Evolutionary conservation across 2,329 filamentous ascomycete genomes (phyloP).

Genomic region (Exophiala spinifera): DNA sequence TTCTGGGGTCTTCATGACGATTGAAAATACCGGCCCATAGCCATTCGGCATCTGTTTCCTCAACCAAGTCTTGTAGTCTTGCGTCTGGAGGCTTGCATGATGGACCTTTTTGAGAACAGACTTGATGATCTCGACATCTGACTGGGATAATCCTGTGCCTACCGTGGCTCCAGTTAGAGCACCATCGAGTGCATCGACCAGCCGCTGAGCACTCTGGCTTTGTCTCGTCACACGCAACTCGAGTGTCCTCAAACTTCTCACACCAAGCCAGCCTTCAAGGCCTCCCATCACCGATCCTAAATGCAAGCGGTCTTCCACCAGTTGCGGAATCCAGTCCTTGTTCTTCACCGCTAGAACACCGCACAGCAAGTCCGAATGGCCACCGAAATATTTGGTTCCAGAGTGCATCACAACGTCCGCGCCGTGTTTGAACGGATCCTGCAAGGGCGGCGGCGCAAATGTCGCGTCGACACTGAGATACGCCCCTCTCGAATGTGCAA

Average conservation of each 20-base stretch:
- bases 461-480: conserved; percentile 83
- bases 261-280: conserved; percentile 87
- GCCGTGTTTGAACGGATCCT: conserved; percentile 77
- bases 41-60: conserved; percentile 85
- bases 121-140: conserved; percentile 47
- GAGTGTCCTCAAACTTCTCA: conserved; percentile 79
- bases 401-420: conserved; percentile 88
- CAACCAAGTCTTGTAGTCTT: conserved; percentile 67
- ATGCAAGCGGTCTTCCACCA: conserved; percentile 68
- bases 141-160: conserved; percentile 38
- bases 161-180: conserved; percentile 42
- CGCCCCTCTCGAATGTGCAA: conserved; percentile 70
- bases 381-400: conserved; percentile 94
- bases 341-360: conserved; percentile 70
- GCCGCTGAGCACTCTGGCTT: conserved; percentile 63
- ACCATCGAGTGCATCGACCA: conserved; percentile 69
- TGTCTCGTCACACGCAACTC: conserved; percentile 78
- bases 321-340: conserved; percentile 56
- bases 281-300: conserved; percentile 84
- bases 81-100: conserved; percentile 77
- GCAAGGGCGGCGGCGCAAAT: conserved; percentile 84
- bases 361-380: conserved; percentile 89
- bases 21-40: conserved; percentile 82
- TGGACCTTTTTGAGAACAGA: conserved; percentile 59
- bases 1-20: conserved; percentile 61